Conservation (phyloP, 2,329 filamentous ascomycete species). For the Epichloe typhina region DNA sequence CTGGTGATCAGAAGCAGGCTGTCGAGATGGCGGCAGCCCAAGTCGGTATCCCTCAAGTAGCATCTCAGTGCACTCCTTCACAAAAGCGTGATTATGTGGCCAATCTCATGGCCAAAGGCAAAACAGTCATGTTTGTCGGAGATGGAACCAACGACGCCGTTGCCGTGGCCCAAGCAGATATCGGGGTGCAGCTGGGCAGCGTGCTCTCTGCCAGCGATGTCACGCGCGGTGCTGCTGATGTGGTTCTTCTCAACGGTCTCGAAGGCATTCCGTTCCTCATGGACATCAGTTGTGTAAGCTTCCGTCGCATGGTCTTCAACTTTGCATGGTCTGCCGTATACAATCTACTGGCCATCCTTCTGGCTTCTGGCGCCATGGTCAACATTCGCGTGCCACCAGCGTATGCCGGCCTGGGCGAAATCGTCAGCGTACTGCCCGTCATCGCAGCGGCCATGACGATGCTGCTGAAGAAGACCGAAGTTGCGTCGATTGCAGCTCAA, state of each 20-base stretch:
- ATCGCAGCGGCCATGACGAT: constrained; percentile 25
- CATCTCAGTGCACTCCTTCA: constrained; percentile 33
- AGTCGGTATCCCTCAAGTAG: constrained; percentile 24
- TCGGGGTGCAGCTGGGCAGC: constrained; percentile 46
- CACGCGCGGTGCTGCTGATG: constrained; percentile 41
- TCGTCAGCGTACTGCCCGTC: constrained; percentile 52
- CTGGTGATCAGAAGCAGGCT: constrained; percentile 38
- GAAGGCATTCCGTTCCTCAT: constrained; percentile 37
- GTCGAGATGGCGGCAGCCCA: constrained; percentile 36
- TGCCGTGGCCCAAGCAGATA: constrained; percentile 44
- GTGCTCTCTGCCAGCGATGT: constrained; percentile 34
- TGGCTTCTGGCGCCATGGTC: constrained; percentile 46
- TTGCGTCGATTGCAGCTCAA: background rate
- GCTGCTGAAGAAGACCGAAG: constrained; percentile 12
- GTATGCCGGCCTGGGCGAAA: constrained; percentile 48
- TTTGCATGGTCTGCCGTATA: constrained; percentile 50
- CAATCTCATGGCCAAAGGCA: constrained; percentile 18
- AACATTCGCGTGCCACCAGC: constrained; percentile 34
- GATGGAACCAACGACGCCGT: constrained; percentile 54
- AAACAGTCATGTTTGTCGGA: constrained; percentile 41
- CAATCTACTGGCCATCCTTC: constrained; percentile 46
- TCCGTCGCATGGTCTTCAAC: constrained; percentile 41
- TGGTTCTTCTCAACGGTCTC: constrained; percentile 41
- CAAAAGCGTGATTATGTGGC: constrained; percentile 42
- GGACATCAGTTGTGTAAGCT: constrained; percentile 25